These are phyloP conservation scores for Hypoxylon sp. DNA, from an alignment of 2,329 filamentous ascomycete genomes.

Conservation along the genomic window DNA sequence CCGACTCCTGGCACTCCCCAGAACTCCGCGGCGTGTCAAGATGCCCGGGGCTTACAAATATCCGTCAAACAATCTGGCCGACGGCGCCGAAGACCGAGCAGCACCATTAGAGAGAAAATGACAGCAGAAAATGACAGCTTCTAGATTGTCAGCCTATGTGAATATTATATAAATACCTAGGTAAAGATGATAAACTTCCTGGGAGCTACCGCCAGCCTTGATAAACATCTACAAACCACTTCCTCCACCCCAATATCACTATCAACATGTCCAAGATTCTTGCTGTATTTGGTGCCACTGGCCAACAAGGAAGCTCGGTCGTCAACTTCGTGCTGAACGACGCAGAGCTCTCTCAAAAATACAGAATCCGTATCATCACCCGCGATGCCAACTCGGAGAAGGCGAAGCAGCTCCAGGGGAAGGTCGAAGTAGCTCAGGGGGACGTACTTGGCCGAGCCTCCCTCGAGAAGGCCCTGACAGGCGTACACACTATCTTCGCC, in stretches of 20 bases:
- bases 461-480: constrained; percentile 51
- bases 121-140: too few relatives aligned
- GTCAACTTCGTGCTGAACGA: constrained; percentile 55
- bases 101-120: too few relatives aligned
- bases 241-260: background rate
- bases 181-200: too few relatives aligned
- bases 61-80: too few relatives aligned
- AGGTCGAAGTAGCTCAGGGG: constrained; percentile 50
- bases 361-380: constrained; percentile 58
- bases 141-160: too few relatives aligned
- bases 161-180: too few relatives aligned
- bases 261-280: constrained; percentile 47
- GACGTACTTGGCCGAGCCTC: constrained; percentile 51
- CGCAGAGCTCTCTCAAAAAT: constrained; percentile 53
- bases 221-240: background rate
- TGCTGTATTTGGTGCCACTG: constrained; percentile 60
- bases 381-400: constrained; percentile 51
- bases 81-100: too few relatives aligned
- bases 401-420: constrained; percentile 43
- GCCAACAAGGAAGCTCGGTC: constrained; percentile 59
- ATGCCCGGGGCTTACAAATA: too few relatives aligned
- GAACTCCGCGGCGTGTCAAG: too few relatives aligned
- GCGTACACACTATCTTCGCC: constrained; percentile 57
- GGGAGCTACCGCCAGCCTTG: background rate
- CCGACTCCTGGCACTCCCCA: too few relatives aligned